A percentile compares a stretch with the other conserved stretches of the same genome.
These are phyloP conservation scores for Phlebiopsis gigantea DNA, from an alignment of 768 basidiomycete genomes.

Conservation along the genomic window DNA sequence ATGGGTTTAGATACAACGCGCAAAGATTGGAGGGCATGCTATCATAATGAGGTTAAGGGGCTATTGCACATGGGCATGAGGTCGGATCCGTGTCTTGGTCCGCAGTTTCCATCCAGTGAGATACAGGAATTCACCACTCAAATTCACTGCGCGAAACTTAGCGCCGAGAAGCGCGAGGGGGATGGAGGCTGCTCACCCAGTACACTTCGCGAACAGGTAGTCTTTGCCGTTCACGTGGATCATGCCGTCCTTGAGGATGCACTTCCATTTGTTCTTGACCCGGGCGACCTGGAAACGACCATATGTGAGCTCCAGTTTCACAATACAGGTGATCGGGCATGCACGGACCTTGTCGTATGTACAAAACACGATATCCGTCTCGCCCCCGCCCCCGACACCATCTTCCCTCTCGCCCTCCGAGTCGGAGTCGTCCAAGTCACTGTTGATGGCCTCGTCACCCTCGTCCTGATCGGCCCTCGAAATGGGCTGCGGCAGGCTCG, in stretches of 20 bases:
- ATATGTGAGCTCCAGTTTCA: conserved; percentile 3
- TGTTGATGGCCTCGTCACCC: conserved; percentile 88
- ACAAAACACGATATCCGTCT: conserved; percentile 94
- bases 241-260: conserved; percentile 95
- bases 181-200: conserved; percentile 52
- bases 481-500: conserved; percentile 65
- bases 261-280: conserved; percentile 99
- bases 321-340: background rate
- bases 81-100: too few relatives aligned
- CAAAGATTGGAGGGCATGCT: background rate
- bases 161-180: too few relatives aligned
- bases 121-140: conserved; percentile 24
- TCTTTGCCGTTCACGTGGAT: conserved; percentile 96
- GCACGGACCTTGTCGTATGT: conserved; percentile 89
- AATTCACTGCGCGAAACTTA: conserved; percentile 25
- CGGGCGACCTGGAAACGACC: conserved; percentile 72
- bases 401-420: conserved; percentile 84
- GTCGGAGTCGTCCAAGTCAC: conserved; percentile 94
- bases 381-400: conserved; percentile 58
- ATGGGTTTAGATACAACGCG: background rate
- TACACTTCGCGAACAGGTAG: conserved; percentile 96
- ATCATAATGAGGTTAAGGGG: background rate
- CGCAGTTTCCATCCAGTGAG: too few relatives aligned
- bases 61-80: too few relatives aligned
- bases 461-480: conserved; percentile 33